phyloP scores from a whole-genome alignment of 805 yeast genomes.

The Zygosaccharomyces rouxii region DNA sequence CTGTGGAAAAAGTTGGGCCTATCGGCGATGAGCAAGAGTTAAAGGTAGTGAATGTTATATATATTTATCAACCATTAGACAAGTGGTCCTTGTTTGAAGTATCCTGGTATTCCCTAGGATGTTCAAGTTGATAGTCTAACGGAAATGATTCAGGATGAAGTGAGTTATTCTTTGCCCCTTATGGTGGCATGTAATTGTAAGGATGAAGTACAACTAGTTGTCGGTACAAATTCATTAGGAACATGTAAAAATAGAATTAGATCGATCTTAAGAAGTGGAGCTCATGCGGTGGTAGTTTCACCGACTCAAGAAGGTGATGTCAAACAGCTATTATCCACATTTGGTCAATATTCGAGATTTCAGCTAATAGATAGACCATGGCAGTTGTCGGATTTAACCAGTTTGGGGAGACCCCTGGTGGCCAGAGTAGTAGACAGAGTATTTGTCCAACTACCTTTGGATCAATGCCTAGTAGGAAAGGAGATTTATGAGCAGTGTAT shows the following conservation, averaged over 20 bases:
- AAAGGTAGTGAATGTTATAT: neutral
- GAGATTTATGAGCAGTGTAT: conserved; percentile 50
- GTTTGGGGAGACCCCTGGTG: conserved; percentile 59
- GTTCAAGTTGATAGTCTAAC: neutral
- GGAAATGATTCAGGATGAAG: neutral
- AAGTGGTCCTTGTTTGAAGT: neutral
- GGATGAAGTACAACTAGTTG: conserved; percentile 53
- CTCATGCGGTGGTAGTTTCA: conserved; percentile 46
- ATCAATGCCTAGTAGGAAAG: conserved; percentile 33
- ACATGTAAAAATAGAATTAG: conserved; percentile 40
- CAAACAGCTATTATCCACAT: conserved; percentile 21
- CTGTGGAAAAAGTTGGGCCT: neutral
- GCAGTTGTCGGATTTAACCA: conserved; percentile 42
- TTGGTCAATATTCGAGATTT: conserved; percentile 28
- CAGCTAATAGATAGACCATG: conserved; percentile 35
- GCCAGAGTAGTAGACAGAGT: conserved; percentile 69
- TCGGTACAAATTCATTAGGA: conserved; percentile 41
- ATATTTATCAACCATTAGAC: neutral
- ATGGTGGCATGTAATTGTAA: conserved; percentile 43
- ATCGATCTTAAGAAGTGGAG: conserved; percentile 50
- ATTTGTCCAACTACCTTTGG: conserved; percentile 50
- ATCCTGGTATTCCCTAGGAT: neutral
- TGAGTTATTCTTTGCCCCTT: conserved; percentile 26
- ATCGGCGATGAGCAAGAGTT: neutral
- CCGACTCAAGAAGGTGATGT: conserved; percentile 27